These are phyloP conservation scores for Fusarium guadeloupense DNA, from an alignment of 2,329 filamentous ascomycete genomes.

Conservation along the genomic window DNA sequence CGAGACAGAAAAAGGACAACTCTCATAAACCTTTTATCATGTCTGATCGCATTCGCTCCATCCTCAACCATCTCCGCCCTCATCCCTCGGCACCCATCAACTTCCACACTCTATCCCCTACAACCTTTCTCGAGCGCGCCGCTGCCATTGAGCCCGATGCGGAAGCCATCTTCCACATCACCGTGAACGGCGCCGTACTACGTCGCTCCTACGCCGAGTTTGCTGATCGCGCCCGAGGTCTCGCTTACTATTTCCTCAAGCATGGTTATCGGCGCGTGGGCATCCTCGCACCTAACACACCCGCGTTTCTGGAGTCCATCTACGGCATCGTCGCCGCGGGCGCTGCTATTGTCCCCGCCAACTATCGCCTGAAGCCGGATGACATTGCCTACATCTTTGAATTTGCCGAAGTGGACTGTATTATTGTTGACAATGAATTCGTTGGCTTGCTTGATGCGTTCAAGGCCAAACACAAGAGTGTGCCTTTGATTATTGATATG, in stretches of 20 bases:
- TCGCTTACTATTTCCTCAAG: slow-evolving; percentile 87
- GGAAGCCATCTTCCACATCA: slow-evolving; percentile 85
- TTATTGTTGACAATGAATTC: slow-evolving; percentile 89
- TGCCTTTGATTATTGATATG: slow-evolving; percentile 79
- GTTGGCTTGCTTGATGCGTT: slow-evolving; percentile 74
- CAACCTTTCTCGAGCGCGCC: slow-evolving; percentile 85
- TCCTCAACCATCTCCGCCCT: slow-evolving; percentile 61
- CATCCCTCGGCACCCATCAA: slow-evolving; percentile 60
- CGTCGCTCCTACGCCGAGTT: slow-evolving; percentile 82
- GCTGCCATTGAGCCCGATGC: slow-evolving; percentile 88
- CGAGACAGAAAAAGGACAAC: neutral
- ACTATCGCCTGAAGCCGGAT: slow-evolving; percentile 75
- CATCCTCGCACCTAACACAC: slow-evolving; percentile 90
- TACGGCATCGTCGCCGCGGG: slow-evolving; percentile 88
- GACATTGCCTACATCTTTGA: slow-evolving; percentile 93
- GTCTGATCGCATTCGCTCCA: slow-evolving; percentile 70
- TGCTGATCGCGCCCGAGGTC: slow-evolving; percentile 84
- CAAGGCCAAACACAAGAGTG: slow-evolving; percentile 64
- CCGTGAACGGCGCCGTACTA: slow-evolving; percentile 77
- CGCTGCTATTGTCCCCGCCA: slow-evolving; percentile 75
- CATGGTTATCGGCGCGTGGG: slow-evolving; percentile 80
- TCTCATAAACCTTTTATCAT: slow-evolving; percentile 54
- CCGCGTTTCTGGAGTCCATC: slow-evolving; percentile 89
- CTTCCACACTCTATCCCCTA: slow-evolving; percentile 84
- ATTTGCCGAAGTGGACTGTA: slow-evolving; percentile 84